Evolutionary conservation across 2,329 filamentous ascomycete genomes (phyloP).

Genomic region (Colletotrichum spaethianum): DNA sequence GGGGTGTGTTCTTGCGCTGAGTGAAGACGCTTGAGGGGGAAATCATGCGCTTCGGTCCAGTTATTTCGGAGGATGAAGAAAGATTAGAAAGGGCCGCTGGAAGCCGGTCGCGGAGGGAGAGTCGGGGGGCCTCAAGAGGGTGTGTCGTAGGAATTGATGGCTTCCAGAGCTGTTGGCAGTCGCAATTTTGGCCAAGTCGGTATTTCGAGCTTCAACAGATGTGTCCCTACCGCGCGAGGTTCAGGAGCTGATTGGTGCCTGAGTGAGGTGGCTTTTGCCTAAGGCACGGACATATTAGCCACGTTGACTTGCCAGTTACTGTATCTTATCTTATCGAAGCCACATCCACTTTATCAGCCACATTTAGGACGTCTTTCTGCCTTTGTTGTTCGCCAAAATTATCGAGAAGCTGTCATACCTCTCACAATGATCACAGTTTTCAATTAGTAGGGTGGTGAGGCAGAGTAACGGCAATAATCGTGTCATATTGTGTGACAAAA

Average conservation of each 20-base stretch:
- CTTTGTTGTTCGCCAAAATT: neutral
- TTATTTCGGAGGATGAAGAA: neutral
- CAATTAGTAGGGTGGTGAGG: neutral
- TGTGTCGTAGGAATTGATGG: constrained; percentile 40
- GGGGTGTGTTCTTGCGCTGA: constrained; percentile 34
- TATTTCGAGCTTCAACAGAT: constrained; percentile 44
- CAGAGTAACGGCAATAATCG: neutral
- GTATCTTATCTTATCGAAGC: constrained; percentile 4
- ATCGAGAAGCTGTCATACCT: neutral
- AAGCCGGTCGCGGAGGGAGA: constrained; percentile 37
- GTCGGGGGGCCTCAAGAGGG: constrained; percentile 22
- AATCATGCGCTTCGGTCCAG: constrained; percentile 30
- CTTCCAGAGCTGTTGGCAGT: constrained; percentile 42
- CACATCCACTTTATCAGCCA: neutral
- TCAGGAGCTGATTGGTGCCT: constrained; percentile 41
- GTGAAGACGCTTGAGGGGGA: constrained; percentile 8
- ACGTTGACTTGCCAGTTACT: constrained; percentile 5
- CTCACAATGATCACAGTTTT: neutral
- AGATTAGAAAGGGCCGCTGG: constrained; percentile 27
- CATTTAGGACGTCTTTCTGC: neutral
- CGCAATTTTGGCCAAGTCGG: constrained; percentile 41
- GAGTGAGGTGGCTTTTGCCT: constrained; percentile 36
- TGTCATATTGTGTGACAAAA: neutral
- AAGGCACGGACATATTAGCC: constrained; percentile 13
- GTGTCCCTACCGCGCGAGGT: constrained; percentile 42